phyloP scores from a whole-genome alignment of 225 moss, liverwort and hornwort species.

The Pleurozium schreberi region DNA sequence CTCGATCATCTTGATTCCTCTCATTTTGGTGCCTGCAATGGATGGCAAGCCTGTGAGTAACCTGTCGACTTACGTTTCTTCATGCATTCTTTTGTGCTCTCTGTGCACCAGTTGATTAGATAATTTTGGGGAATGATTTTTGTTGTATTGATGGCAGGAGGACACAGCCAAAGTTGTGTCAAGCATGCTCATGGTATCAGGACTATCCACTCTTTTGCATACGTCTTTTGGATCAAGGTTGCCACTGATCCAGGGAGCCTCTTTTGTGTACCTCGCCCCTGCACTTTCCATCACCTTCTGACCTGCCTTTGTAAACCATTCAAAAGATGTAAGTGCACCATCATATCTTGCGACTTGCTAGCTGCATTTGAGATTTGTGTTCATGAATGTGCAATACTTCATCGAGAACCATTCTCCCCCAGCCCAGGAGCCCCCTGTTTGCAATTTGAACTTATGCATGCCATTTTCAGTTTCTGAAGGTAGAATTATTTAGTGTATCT shows the following conservation, averaged over 20 bases:
- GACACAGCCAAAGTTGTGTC: constrained; percentile 87
- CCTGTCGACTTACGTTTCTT: background rate
- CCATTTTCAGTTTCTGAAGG: background rate
- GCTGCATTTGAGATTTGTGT: background rate
- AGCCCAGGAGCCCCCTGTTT: too few species aligned
- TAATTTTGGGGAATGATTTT: background rate
- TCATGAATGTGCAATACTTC: background rate
- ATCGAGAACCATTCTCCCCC: background rate
- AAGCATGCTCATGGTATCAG: constrained; percentile 82
- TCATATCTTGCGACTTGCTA: background rate
- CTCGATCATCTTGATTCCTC: constrained; percentile 82
- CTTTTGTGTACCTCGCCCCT: constrained; percentile 76
- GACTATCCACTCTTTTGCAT: constrained; percentile 75
- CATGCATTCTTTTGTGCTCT: background rate
- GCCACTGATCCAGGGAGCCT: constrained; percentile 82
- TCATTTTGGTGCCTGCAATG: constrained; percentile 80
- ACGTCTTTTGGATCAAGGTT: constrained; percentile 71
- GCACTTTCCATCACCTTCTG: constrained; percentile 72
- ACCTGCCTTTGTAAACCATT: constrained; percentile 22
- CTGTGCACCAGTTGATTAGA: background rate
- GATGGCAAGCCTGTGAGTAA: constrained; percentile 70
- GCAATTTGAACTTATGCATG: background rate
- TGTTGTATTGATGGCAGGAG: constrained; percentile 30
- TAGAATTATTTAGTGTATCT: background rate
- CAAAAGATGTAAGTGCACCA: constrained; percentile 21